Evolutionary conservation across 1,139 yeast genomes (phyloP).

Genomic region (Nakaseomyces glabratus): DNA sequence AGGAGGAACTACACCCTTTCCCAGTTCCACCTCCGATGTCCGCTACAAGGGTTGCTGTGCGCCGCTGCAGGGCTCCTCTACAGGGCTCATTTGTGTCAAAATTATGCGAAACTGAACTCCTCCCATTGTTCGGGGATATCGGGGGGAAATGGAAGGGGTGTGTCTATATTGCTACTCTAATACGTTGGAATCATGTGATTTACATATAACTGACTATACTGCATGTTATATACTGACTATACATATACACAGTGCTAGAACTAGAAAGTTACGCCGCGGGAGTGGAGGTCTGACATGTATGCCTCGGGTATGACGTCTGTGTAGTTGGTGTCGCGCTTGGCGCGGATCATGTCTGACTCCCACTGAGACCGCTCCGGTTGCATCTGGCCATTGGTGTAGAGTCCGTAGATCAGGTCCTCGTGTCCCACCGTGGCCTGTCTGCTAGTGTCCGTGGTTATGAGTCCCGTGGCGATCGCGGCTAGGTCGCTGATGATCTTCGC

Average conservation of each 20-base stretch:
- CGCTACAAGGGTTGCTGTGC: no score
- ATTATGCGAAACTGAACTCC: no score
- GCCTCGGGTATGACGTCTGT: constrained; percentile 37
- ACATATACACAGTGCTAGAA: background rate
- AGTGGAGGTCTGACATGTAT: constrained; percentile 13
- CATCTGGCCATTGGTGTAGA: constrained; percentile 46
- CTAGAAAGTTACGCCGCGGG: constrained; percentile 1
- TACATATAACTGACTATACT: no score
- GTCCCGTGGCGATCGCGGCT: constrained; percentile 48
- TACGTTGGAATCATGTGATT: no score
- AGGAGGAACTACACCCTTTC: no score
- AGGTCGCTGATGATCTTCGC: constrained; percentile 77
- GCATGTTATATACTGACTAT: no score
- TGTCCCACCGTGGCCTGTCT: constrained; percentile 39
- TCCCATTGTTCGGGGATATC: no score
- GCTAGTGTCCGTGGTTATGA: constrained; percentile 9
- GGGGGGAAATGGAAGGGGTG: no score
- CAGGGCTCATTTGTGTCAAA: no score
- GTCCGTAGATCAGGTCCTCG: constrained; percentile 53
- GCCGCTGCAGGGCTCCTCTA: no score
- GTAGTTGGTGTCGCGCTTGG: constrained; percentile 38
- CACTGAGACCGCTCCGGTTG: constrained; percentile 33
- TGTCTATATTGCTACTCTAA: no score
- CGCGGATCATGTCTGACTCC: constrained; percentile 37
- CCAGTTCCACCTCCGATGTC: no score